A percentile compares a stretch with the other conserved stretches of the same genome.
Conservation (phyloP, 768 basidiomycete species). For the Pisolithus tinctorius region DNA sequence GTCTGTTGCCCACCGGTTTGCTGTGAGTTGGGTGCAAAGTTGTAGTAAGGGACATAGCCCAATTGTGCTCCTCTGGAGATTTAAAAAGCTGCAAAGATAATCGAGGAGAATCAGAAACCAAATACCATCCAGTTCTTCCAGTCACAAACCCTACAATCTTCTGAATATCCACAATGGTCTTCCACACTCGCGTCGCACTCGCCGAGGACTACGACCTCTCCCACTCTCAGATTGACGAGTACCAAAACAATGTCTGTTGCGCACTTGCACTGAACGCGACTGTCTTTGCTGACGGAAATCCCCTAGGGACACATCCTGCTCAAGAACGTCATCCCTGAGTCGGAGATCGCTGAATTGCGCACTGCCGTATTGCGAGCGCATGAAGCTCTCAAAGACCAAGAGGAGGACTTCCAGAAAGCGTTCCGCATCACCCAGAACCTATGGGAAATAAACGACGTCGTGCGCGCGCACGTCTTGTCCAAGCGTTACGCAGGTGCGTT, state of each 20-base stretch:
- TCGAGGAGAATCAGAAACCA: background rate
- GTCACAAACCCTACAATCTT: background rate
- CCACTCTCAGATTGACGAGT: background rate
- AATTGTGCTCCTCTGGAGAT: background rate
- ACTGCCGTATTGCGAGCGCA: constrained; percentile 1
- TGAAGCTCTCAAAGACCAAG: background rate
- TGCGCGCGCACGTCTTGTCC: constrained; percentile 4
- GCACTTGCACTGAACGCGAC: background rate
- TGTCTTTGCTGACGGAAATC: background rate
- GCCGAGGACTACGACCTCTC: background rate
- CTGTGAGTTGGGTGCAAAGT: background rate
- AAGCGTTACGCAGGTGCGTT: constrained; percentile 1
- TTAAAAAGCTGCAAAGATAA: background rate
- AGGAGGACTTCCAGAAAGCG: constrained; percentile 4
- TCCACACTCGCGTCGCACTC: background rate
- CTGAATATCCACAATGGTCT: background rate
- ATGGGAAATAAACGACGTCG: constrained; percentile 4
- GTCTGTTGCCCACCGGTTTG: background rate
- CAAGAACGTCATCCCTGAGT: background rate
- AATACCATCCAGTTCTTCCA: background rate
- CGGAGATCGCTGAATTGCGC: constrained; percentile 2
- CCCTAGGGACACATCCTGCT: background rate
- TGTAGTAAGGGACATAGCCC: background rate
- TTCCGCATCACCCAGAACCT: constrained; percentile 4
- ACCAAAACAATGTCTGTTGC: constrained; percentile 1